Evolutionary conservation across 2,329 filamentous ascomycete genomes (phyloP).

Genomic region (Dothidotthia symphoricarpi): DNA sequence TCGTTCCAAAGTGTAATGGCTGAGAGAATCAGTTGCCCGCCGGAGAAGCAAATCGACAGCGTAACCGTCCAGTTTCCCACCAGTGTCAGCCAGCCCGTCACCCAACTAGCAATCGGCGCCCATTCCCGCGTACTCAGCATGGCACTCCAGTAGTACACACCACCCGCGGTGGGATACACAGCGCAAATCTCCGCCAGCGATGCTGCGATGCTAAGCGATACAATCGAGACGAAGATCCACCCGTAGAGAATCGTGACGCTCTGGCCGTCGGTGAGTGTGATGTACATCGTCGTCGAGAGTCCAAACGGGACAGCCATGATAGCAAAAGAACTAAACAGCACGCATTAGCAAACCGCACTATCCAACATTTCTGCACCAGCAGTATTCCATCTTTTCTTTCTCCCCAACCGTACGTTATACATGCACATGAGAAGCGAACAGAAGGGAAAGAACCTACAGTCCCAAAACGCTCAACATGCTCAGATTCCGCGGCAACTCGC

Average conservation of each 20-base stretch:
- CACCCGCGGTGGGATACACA: conserved; percentile 71
- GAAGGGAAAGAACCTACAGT: conserved; percentile 42
- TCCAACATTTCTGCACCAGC: background rate
- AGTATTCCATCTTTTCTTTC: no score
- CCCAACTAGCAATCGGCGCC: conserved; percentile 66
- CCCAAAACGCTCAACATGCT: conserved; percentile 70
- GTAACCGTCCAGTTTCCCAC: conserved; percentile 73
- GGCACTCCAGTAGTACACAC: conserved; percentile 70
- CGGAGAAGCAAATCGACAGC: conserved; percentile 66
- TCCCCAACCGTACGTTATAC: no score
- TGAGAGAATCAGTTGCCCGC: conserved; percentile 61
- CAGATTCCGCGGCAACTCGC: conserved; percentile 64
- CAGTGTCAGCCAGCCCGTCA: conserved; percentile 69
- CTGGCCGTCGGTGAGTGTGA: conserved; percentile 67
- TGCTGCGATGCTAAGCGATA: conserved; percentile 66
- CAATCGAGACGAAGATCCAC: conserved; percentile 64
- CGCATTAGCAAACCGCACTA: background rate
- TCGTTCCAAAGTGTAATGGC: conserved; percentile 70
- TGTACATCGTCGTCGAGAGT: conserved; percentile 66
- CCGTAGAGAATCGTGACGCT: conserved; percentile 69
- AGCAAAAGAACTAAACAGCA: conserved; percentile 67
- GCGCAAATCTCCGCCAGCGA: conserved; percentile 75
- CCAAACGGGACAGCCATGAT: conserved; percentile 74
- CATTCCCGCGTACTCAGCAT: conserved; percentile 65
- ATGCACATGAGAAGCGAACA: no score